Conservation (phyloP, 2,329 filamentous ascomycete genomes). For the Knufia fluminis region DNA sequence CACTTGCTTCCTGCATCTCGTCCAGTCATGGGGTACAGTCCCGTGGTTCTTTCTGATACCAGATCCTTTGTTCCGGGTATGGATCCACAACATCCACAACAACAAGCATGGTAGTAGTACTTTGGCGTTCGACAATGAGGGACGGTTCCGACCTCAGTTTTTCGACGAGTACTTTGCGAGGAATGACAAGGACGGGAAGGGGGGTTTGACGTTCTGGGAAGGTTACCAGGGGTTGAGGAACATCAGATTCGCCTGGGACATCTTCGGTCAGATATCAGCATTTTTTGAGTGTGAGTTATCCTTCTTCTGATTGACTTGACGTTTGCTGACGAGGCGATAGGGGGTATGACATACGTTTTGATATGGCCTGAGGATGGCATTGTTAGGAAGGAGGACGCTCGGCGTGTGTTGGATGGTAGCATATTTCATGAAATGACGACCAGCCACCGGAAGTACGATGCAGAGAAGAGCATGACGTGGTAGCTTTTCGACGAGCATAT, state of each 20-base stretch:
- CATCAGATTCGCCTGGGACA: conserved; percentile 33
- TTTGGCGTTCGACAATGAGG: conserved; percentile 37
- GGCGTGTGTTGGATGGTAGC: conserved; percentile 24
- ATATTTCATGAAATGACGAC: conserved; percentile 13
- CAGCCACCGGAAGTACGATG: conserved; percentile 6
- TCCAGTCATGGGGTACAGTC: conserved; percentile 42
- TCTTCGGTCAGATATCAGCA: conserved; percentile 37
- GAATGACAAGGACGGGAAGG: conserved; percentile 32
- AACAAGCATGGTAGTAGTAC: conserved; percentile 37
- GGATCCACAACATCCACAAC: conserved; percentile 33
- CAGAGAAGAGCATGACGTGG: neutral
- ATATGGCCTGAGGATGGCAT: conserved; percentile 25
- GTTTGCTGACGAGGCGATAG: neutral
- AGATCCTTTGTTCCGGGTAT: conserved; percentile 36
- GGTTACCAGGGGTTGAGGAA: conserved; percentile 31
- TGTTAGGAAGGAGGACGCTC: conserved; percentile 26
- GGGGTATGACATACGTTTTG: conserved; percentile 26
- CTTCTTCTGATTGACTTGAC: neutral
- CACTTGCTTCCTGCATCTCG: conserved; percentile 40
- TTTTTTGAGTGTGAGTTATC: conserved; percentile 33
- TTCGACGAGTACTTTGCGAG: conserved; percentile 43
- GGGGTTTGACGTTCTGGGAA: conserved; percentile 33
- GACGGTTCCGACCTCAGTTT: conserved; percentile 37
- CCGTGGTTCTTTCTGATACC: conserved; percentile 32
- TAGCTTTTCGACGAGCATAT: too few species aligned